phyloP scores from a whole-genome alignment of 331 rosid genomes.

The Malus hybrid region DNA sequence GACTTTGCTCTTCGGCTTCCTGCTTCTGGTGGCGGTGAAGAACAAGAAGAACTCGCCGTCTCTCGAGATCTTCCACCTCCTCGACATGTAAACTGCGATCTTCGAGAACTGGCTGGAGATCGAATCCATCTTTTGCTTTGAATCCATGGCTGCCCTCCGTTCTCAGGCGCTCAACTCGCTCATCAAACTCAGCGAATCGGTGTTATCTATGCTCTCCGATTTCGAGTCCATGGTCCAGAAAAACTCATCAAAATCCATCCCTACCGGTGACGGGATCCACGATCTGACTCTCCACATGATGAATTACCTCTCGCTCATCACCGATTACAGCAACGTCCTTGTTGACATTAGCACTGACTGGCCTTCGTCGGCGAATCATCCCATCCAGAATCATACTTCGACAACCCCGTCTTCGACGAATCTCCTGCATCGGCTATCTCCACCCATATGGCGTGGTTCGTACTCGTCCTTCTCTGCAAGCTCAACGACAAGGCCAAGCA shows the following conservation, averaged over 20 bases:
- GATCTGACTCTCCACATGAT: conserved; percentile 27
- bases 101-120: conserved; percentile 42
- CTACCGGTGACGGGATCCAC: conserved; percentile 33
- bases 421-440: conserved; percentile 15
- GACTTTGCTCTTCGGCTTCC: conserved; percentile 43
- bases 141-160: conserved; percentile 31
- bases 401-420: conserved; percentile 17
- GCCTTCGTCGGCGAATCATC: conserved; percentile 17
- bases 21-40: conserved; percentile 31
- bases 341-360: conserved; percentile 32
- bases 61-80: conserved; percentile 33
- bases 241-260: conserved; percentile 26
- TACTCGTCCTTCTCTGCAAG: conserved; percentile 57
- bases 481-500: conserved; percentile 53
- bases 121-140: conserved; percentile 50
- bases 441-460: conserved; percentile 33
- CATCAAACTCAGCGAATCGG: conserved; percentile 25
- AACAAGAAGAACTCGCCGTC: conserved; percentile 20
- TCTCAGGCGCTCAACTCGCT: conserved; percentile 35
- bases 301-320: conserved; percentile 40
- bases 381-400: conserved; percentile 26
- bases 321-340: conserved; percentile 50
- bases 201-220: conserved; percentile 22
- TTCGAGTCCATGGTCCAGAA: conserved; percentile 42
- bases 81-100: conserved; percentile 44